These are phyloP conservation scores for Camelina laxa DNA, from an alignment of 345 rosid genomes.

Conservation along the genomic window DNA sequence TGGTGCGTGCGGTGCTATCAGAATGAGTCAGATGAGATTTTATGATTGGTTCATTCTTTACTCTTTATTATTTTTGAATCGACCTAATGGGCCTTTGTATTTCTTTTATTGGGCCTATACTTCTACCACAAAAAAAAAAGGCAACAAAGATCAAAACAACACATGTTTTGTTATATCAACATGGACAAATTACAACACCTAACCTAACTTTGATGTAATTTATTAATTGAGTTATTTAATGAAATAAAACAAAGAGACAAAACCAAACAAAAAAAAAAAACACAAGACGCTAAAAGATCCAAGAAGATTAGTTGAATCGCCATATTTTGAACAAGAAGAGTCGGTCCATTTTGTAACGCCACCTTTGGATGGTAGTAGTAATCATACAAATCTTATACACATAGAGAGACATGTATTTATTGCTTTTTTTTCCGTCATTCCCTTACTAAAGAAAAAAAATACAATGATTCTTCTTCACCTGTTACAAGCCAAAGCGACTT, in stretches of 20 bases:
- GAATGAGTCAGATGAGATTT: constrained; percentile 16
- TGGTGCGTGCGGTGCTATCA: constrained; percentile 11
- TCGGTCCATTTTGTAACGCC: constrained; percentile 37
- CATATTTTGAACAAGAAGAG: constrained; percentile 23
- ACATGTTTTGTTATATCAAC: background rate
- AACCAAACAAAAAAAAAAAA: background rate
- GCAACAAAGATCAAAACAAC: background rate
- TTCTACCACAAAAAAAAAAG: background rate
- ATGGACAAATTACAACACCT: constrained; percentile 3
- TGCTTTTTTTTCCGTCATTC: background rate
- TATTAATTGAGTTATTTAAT: background rate
- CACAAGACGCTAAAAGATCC: constrained; percentile 19
- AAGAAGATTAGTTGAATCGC: constrained; percentile 29
- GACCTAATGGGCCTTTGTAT: constrained; percentile 30
- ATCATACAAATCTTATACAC: constrained; percentile 2
- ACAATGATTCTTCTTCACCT: constrained; percentile 34
- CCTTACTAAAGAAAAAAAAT: background rate
- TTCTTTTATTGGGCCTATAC: background rate
- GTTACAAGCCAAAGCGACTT: constrained; percentile 38
- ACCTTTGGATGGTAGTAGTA: constrained; percentile 19
- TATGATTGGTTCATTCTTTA: constrained; percentile 21
- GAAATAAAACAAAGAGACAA: constrained; percentile 12
- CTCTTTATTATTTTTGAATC: background rate
- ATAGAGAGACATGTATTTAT: background rate
- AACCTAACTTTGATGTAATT: background rate